Conservation (phyloP, 1,284 basidiomycete species). For the Trichosporon asahii region DNA sequence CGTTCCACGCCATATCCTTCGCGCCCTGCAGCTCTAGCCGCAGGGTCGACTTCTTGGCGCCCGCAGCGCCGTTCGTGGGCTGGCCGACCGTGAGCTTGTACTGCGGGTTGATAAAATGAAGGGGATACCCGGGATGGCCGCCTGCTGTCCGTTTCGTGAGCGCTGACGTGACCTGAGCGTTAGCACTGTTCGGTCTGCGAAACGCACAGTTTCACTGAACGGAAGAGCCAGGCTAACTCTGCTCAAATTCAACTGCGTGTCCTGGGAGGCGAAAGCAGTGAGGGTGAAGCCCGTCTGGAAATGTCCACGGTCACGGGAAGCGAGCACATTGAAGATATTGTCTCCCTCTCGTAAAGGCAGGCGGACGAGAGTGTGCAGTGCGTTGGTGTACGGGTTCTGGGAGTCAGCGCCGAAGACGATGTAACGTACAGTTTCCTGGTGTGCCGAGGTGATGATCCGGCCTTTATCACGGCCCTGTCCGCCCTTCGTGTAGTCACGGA, state of each 20-base stretch:
- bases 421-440: slow-evolving; percentile 18
- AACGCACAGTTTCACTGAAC: slow-evolving; percentile 34
- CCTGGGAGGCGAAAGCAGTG: slow-evolving; percentile 33
- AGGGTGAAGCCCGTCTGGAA: slow-evolving; percentile 45
- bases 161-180: slow-evolving; percentile 58
- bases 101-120: slow-evolving; percentile 88
- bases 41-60: slow-evolving; percentile 53
- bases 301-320: slow-evolving; percentile 39
- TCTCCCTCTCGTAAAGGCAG: slow-evolving; percentile 29
- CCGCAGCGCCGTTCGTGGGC: neutral
- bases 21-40: slow-evolving; percentile 60
- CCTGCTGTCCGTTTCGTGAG: slow-evolving; percentile 73
- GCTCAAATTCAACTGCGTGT: slow-evolving; percentile 29
- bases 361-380: slow-evolving; percentile 64
- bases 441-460: slow-evolving; percentile 6
- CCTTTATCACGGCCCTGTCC: neutral
- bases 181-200: neutral
- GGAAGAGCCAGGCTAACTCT: slow-evolving; percentile 35
- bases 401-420: neutral
- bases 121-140: slow-evolving; percentile 72
- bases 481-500: slow-evolving; percentile 37
- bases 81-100: slow-evolving; percentile 63
- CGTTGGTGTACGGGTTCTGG: slow-evolving; percentile 63
- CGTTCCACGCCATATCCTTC: slow-evolving; percentile 69
- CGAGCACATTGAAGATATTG: slow-evolving; percentile 32